Base-by-base conservation (phyloP, 441 rosid genomes). In the Dalechampia spathulata region DNA sequence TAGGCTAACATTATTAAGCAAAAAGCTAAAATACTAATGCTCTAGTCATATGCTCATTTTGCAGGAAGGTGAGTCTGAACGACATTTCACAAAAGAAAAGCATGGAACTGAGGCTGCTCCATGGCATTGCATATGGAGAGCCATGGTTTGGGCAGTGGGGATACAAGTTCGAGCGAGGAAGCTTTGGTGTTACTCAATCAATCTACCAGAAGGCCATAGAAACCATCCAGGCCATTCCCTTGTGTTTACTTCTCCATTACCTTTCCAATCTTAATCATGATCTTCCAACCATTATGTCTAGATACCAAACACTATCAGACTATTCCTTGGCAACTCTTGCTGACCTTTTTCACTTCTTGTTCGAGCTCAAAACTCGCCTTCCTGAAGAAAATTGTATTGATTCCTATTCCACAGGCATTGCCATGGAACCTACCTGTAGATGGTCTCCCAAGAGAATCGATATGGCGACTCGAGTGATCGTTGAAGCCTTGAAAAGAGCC, bases 141-240 rank as follows among this genome's bases (percentile, higher is more conserved):
- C 70, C 94, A 14, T 90, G 98, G 98, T 83, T 90, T 40, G 87
- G 90, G 34, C 83, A 69, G 0, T 90, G 96, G 98, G 94, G 92
- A 14, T 90, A 87, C 77, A 74, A 65, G 52, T 87, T 82, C 28
- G 80, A 80, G 28, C 73, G 83, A 30, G 96, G 95, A 12, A 82
- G 78, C 72, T 88, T 71, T 25, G 96, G 92, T 7, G 79, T 90
- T 20, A 82, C 84, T 46, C 73, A 72, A 53, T 70, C 81, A 15
- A 73, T 71, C 55, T 88, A 87, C 66, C 81, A 70, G 42, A 79
- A 82, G 67, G 98, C 98, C 55, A 63, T 86, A 7, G 87, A 79
- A 67, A 79, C 93, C 0, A 66, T 91, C 5, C 87, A 70, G 30
- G 75, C 68, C 67, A 70, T 81, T 57, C 89, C 95, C 13, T 56